Evolutionary conservation across 495 filamentous ascomycete species (phyloP), one percentile per base, ranked within the genome.

Genomic region (Cairneyella variabilis): DNA sequence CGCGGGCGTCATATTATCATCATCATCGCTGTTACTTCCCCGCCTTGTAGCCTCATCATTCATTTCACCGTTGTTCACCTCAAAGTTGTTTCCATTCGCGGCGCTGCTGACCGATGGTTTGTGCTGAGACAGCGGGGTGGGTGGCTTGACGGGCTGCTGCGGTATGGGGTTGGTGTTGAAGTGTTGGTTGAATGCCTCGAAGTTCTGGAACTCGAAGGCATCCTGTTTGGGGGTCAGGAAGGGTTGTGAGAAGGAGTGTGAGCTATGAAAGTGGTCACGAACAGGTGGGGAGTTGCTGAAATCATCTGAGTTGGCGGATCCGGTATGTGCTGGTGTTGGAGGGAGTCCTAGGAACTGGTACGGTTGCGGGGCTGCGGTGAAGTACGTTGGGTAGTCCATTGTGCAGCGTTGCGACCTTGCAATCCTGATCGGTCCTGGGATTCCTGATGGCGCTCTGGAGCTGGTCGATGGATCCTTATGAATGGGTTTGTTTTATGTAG

Each of bases 1-100:
- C 21, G 88, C 88, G 0, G 90, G 89, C 27, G 83, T 90, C 63
- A 84, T 65, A 32, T 79, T 76, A 22, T 88, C 82, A 21, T 64
- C 61, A 71, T 89, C 76, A 72, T 69, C 71, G 55, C 69, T 67
- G 57, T 66, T 64, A 58, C 61, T 45, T 16, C 53, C 60, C 28
- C 57, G 41, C 16, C 46, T 27, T 10, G 25, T 50, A 25, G 28
- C 48, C 39, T 59, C 60, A 21, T 56, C 38, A 25, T 53, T 54
- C 49, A 48, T 37, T 10, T 59, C 48, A 17, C 38, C 42, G 36
- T 42, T 45, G 12, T 38, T 43, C 18, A 54, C 40, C 17, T 59
- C 56, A 34, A 44, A 59, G n/a, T 46, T 54, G 23, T 58, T n/a
- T n/a, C n/a, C 49, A 16, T 36, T 49, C 26, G 34, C 17, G 2